Percentiles rank a stretch among this genome's conserved stretches.
Conservation (phyloP, 805 yeast genomes). For the Metschnikowia lochheadii region DNA sequence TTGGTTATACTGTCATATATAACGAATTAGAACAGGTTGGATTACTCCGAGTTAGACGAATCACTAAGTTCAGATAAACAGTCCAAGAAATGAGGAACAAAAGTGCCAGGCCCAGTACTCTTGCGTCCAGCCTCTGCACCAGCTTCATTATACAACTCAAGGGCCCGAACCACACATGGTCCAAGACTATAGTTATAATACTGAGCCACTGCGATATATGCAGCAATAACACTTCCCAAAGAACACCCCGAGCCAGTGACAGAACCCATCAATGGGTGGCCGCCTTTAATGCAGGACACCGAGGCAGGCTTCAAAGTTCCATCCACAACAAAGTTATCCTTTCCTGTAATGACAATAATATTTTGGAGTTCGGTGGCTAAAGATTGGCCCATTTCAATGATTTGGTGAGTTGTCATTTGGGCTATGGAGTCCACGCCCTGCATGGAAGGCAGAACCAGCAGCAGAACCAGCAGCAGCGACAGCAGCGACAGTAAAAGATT, state of each 20-base stretch:
- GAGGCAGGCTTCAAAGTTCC: background rate
- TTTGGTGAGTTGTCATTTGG: constrained; percentile 17
- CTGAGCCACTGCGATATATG: constrained; percentile 41
- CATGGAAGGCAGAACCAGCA: constrained; percentile 36
- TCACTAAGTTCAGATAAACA: constrained; percentile 9
- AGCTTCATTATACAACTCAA: constrained; percentile 55
- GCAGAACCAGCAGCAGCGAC: background rate
- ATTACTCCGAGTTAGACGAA: too few species aligned
- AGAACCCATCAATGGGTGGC: constrained; percentile 56
- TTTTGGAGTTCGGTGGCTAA: constrained; percentile 39
- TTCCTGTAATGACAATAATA: constrained; percentile 72
- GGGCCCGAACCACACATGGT: constrained; percentile 52
- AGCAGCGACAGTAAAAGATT: background rate
- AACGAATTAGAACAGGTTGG: too few species aligned
- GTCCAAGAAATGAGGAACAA: constrained; percentile 47
- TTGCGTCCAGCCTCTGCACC: constrained; percentile 49
- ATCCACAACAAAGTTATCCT: constrained; percentile 25
- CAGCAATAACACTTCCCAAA: constrained; percentile 66
- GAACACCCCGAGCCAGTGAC: constrained; percentile 86
- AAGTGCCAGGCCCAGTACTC: constrained; percentile 52
- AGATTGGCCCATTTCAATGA: constrained; percentile 37
- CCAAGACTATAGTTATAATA: constrained; percentile 24
- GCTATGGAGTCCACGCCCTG: constrained; percentile 63
- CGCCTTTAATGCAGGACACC: constrained; percentile 44
- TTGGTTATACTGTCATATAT: too few species aligned